Evolutionary conservation across 345 rosid species (phyloP).

Genomic region (Nephelium lappaceum): DNA sequence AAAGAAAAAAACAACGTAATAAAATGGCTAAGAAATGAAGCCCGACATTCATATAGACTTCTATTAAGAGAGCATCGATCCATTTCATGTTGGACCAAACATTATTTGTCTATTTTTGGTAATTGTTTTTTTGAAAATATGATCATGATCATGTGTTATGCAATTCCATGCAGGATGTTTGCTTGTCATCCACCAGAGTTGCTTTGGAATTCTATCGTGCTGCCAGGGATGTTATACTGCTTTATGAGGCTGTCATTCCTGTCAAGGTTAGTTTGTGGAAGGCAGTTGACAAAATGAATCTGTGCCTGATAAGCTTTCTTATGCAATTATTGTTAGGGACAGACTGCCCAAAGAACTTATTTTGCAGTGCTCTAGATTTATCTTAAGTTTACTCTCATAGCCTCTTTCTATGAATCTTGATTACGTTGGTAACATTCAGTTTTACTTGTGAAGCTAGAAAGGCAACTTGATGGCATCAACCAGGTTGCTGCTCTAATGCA

Average conservation of each 20-base stretch:
- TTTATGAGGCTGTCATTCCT: conserved; percentile 90
- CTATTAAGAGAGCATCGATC: neutral
- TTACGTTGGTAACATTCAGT: conserved; percentile 25
- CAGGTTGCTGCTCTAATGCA: conserved; percentile 90
- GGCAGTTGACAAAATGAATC: neutral
- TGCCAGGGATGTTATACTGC: conserved; percentile 82
- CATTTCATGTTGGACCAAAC: neutral
- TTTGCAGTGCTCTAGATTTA: neutral
- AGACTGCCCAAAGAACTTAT: neutral
- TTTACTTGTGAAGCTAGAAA: conserved; percentile 85
- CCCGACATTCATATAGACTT: neutral
- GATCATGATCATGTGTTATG: conserved; percentile 21
- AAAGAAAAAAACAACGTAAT: neutral
- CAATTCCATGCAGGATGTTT: conserved; percentile 64
- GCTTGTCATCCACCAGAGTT: conserved; percentile 84
- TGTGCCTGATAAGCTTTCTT: neutral
- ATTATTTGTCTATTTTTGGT: neutral
- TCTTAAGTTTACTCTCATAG: neutral
- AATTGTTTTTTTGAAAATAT: neutral
- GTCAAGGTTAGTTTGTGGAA: conserved; percentile 76
- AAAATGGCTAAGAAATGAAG: neutral
- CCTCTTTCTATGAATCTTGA: conserved; percentile 3
- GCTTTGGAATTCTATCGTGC: conserved; percentile 84
- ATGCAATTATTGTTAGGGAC: neutral
- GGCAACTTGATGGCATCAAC: conserved; percentile 87